Conservation (phyloP, 768 basidiomycete genomes). For the Steccherinum ochraceum region DNA sequence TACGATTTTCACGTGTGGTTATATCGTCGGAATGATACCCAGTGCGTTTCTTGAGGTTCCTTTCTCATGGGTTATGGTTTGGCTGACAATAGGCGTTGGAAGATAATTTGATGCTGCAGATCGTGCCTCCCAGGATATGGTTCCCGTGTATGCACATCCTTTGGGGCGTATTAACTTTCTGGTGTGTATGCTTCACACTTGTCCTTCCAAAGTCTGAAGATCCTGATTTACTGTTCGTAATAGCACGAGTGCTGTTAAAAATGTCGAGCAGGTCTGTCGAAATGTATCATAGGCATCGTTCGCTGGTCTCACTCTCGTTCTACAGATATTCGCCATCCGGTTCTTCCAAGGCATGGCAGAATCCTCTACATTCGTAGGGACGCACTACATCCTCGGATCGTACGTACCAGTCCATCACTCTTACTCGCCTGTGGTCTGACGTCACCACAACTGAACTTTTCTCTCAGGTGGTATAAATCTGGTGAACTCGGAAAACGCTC, state of each 20-base stretch:
- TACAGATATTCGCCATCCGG: slow-evolving; percentile 58
- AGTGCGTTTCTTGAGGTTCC: no score
- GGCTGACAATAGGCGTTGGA: no score
- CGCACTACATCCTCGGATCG: slow-evolving; percentile 69
- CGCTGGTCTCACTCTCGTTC: neutral
- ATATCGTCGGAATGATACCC: slow-evolving; percentile 70
- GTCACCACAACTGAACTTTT: neutral
- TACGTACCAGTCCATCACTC: slow-evolving; percentile 25
- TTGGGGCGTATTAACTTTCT: slow-evolving; percentile 63
- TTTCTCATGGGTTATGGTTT: no score
- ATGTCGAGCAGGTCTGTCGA: slow-evolving; percentile 44
- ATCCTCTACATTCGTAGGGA: slow-evolving; percentile 72
- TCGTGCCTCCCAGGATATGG: slow-evolving; percentile 59
- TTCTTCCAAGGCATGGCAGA: slow-evolving; percentile 72
- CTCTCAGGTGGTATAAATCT: slow-evolving; percentile 58
- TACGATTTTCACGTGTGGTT: slow-evolving; percentile 68
- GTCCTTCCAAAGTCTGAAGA: neutral
- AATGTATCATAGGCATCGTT: neutral
- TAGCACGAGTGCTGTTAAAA: slow-evolving; percentile 51
- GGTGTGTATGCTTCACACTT: slow-evolving; percentile 27
- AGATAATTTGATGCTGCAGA: slow-evolving; percentile 64
- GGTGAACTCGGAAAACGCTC: slow-evolving; percentile 67
- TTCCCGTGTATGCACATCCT: slow-evolving; percentile 59
- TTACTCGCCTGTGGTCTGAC: neutral
- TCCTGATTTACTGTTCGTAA: neutral